phyloP scores from a whole-genome alignment of 139 green algal genomes.

The Chlorella sp. region DNA sequence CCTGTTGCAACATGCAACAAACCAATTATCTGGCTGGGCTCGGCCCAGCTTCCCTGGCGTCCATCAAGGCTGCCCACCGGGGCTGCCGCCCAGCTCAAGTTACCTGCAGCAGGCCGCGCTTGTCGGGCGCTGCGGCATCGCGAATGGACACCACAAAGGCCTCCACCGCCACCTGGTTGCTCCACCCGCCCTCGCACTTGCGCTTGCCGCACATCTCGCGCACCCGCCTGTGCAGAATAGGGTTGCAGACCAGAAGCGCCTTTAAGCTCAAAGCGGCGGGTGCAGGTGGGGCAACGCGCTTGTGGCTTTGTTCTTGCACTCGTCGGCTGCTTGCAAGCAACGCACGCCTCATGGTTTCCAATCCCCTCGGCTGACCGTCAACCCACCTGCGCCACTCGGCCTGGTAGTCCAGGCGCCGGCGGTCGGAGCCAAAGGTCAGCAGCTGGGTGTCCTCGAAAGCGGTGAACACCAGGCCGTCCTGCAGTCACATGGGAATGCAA shows the following conservation, averaged over 20 bases:
- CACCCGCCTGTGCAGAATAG: neutral
- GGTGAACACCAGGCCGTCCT: constrained; percentile 24
- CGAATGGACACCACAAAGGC: constrained; percentile 72
- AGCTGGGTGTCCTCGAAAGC: constrained; percentile 25
- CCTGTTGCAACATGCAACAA: too few relatives aligned
- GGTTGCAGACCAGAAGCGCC: too few relatives aligned
- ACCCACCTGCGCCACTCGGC: constrained; percentile 24
- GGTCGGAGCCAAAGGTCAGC: constrained; percentile 44
- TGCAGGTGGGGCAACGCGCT: too few relatives aligned
- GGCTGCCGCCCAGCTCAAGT: too few relatives aligned
- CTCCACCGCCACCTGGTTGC: constrained; percentile 48
- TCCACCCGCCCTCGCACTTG: constrained; percentile 4
- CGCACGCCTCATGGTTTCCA: too few relatives aligned
- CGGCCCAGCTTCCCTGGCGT: too few relatives aligned
- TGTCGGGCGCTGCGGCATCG: constrained; percentile 54
- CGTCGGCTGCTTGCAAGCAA: too few relatives aligned
- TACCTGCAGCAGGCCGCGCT: constrained; percentile 50
- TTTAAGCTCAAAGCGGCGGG: too few relatives aligned
- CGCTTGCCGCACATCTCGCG: neutral
- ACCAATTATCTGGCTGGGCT: too few relatives aligned
- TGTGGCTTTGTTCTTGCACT: too few relatives aligned
- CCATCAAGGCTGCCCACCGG: too few relatives aligned
- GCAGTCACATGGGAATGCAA: neutral
- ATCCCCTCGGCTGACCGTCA: too few relatives aligned
- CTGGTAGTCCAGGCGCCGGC: constrained; percentile 42